Percentiles rank a stretch among this genome's conserved stretches.
phyloP scores from a whole-genome alignment of 2,329 filamentous ascomycete species.

The Paradendryphiella salina region DNA sequence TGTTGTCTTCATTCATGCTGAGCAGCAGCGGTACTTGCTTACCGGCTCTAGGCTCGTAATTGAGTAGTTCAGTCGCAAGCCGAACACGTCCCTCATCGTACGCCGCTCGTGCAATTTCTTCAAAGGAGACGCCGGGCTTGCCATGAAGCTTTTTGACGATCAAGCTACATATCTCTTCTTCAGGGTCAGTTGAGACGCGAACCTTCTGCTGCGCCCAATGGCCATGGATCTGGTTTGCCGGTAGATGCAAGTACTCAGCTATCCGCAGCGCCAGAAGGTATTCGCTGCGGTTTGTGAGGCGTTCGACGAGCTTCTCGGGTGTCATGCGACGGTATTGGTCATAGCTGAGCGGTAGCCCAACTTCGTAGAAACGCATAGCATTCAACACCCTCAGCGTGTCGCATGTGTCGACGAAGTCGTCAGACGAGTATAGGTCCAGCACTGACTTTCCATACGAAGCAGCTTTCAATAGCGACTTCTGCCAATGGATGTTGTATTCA shows the following conservation, averaged over 20 bases:
- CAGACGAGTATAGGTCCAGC: conserved; percentile 93
- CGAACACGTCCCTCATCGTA: conserved; percentile 89
- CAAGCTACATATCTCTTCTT: conserved; percentile 81
- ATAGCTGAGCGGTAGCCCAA: conserved; percentile 87
- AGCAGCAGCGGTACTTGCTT: conserved; percentile 92
- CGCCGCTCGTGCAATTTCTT: conserved; percentile 87
- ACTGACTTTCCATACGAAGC: conserved; percentile 98
- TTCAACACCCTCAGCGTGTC: conserved; percentile 92
- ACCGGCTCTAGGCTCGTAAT: conserved; percentile 92
- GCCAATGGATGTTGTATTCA: conserved; percentile 88
- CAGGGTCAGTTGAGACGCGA: conserved; percentile 78
- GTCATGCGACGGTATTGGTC: conserved; percentile 92
- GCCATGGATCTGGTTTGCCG: conserved; percentile 88
- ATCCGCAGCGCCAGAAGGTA: conserved; percentile 89
- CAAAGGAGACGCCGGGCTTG: conserved; percentile 92
- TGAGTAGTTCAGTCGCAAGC: conserved; percentile 87
- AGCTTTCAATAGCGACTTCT: conserved; percentile 93
- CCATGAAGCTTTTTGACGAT: conserved; percentile 86
- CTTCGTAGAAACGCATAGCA: conserved; percentile 85
- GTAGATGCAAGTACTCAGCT: conserved; percentile 81
- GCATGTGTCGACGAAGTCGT: conserved; percentile 98
- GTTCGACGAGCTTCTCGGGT: conserved; percentile 81
- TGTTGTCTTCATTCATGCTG: conserved; percentile 92
- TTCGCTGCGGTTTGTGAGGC: conserved; percentile 85
- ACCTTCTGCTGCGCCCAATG: conserved; percentile 98